Conservation (phyloP, 352 stramenopile species). For the Pythium periplocum region DNA sequence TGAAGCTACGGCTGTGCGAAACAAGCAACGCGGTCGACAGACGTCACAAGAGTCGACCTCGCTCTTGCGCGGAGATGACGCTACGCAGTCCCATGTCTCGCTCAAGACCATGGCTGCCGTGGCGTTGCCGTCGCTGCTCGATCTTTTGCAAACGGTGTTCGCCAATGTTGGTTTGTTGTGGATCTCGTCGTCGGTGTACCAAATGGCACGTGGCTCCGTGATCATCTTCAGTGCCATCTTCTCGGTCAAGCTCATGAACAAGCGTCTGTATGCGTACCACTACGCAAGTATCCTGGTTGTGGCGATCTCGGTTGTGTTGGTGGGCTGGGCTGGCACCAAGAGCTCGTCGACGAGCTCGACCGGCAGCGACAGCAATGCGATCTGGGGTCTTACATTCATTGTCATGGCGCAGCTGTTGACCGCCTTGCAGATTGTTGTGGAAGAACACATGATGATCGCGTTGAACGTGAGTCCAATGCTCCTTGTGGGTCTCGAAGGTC, state of each 20-base stretch:
- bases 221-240: constrained; percentile 90
- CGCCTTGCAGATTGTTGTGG: constrained; percentile 86
- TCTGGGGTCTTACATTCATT: constrained; percentile 75
- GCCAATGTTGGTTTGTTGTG: constrained; percentile 85
- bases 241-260: constrained; percentile 78
- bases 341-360: constrained; percentile 9
- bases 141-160: constrained; percentile 82
- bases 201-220: constrained; percentile 88
- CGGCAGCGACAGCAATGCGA: constrained; percentile 33
- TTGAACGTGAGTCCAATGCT: constrained; percentile 84
- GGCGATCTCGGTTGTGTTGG: constrained; percentile 58
- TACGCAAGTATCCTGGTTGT: constrained; percentile 80
- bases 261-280: constrained; percentile 79
- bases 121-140: constrained; percentile 64
- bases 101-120: constrained; percentile 54
- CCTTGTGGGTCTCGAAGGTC: constrained; percentile 80
- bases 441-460: constrained; percentile 84
- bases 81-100: constrained; percentile 23
- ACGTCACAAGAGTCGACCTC: constrained; percentile 21
- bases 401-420: constrained; percentile 76
- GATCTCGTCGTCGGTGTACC: constrained; percentile 87
- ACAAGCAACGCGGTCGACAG: constrained; percentile 27
- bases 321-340: constrained; percentile 52
- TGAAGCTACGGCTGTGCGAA: constrained; percentile 33
- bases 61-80: constrained; percentile 20